Evolutionary conservation across 2,329 filamentous ascomycete genomes (phyloP).

Genomic region (Cyphellophora europaea): DNA sequence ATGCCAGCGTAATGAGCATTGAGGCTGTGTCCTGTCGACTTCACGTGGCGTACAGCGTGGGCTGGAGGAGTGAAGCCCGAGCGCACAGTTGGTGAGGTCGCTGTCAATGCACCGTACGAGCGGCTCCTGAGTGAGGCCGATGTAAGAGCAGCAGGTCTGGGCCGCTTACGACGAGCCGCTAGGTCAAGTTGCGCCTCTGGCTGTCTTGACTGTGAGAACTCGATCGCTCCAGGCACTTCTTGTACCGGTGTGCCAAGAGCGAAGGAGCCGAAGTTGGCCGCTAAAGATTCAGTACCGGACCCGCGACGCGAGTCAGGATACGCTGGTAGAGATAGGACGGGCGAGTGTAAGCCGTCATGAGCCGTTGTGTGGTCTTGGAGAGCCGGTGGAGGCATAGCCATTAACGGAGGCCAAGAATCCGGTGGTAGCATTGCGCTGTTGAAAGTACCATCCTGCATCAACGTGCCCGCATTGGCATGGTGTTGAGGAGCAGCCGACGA

Average conservation of each 20-base stretch:
- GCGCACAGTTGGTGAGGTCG: conserved; percentile 31
- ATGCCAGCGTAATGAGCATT: conserved; percentile 36
- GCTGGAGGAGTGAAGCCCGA: conserved; percentile 23
- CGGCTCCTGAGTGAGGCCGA: conserved; percentile 28
- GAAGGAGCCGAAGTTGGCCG: conserved; percentile 16
- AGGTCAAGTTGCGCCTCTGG: conserved; percentile 31
- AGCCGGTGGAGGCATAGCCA: background rate
- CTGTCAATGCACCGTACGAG: conserved; percentile 27
- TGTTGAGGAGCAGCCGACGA: background rate
- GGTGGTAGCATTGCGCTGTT: background rate
- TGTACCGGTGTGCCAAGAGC: conserved; percentile 7
- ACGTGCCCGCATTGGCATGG: background rate
- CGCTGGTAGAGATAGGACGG: conserved; percentile 13
- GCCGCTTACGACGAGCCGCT: conserved; percentile 36
- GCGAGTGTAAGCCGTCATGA: conserved; percentile 8
- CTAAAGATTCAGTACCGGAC: conserved; percentile 16
- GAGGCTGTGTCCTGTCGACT: conserved; percentile 33
- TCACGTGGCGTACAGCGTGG: conserved; percentile 35
- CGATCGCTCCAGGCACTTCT: background rate
- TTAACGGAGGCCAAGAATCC: background rate
- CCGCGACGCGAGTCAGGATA: conserved; percentile 16
- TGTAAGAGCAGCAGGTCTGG: conserved; percentile 36
- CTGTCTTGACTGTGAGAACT: too few species aligned
- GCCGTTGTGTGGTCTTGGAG: background rate
- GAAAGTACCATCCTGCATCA: background rate